phyloP scores from a whole-genome alignment of 208 protist species.

The Herpetomonas muscarum region DNA sequence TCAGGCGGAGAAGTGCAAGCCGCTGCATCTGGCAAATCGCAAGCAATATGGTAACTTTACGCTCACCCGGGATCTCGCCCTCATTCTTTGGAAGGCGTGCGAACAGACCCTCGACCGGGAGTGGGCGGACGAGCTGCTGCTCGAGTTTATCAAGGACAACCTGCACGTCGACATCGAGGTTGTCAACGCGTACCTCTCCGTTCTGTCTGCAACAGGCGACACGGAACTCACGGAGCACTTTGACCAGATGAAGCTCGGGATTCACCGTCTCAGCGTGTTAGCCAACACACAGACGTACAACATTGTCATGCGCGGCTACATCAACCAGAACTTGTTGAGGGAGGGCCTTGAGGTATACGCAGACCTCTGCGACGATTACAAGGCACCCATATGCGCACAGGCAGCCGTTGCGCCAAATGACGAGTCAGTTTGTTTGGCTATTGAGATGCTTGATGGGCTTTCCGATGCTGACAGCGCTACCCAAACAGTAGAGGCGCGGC shows the following conservation, averaged over 20 bases:
- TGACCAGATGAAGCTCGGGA: conserved; percentile 67
- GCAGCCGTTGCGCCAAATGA: conserved; percentile 47
- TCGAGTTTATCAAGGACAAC: conserved; percentile 26
- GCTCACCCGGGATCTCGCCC: conserved; percentile 32
- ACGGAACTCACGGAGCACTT: conserved; percentile 32
- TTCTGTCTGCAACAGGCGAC: conserved; percentile 60
- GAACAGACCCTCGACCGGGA: conserved; percentile 22
- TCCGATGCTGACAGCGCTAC: conserved; percentile 27
- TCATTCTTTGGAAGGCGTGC: conserved; percentile 63
- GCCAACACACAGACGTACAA: conserved; percentile 78
- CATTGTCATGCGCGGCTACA: conserved; percentile 41
- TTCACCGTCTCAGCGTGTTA: conserved; percentile 51
- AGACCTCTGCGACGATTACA: conserved; percentile 22
- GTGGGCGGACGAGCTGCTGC: conserved; percentile 55
- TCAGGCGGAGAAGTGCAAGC: conserved; percentile 30
- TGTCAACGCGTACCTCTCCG: conserved; percentile 75
- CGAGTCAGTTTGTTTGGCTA: conserved; percentile 67
- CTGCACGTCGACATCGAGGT: conserved; percentile 47
- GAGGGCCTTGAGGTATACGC: conserved; percentile 23
- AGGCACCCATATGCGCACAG: conserved; percentile 19
- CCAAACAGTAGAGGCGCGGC: conserved; percentile 16
- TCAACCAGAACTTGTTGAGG: conserved; percentile 18
- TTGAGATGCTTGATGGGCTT: conserved; percentile 32
- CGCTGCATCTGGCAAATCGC: conserved; percentile 44
- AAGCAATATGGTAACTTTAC: conserved; percentile 14